A percentile compares a stretch with the other conserved stretches of the same genome.
Conservation (phyloP, 306 rosid species). For the Sophora flavescens region DNA sequence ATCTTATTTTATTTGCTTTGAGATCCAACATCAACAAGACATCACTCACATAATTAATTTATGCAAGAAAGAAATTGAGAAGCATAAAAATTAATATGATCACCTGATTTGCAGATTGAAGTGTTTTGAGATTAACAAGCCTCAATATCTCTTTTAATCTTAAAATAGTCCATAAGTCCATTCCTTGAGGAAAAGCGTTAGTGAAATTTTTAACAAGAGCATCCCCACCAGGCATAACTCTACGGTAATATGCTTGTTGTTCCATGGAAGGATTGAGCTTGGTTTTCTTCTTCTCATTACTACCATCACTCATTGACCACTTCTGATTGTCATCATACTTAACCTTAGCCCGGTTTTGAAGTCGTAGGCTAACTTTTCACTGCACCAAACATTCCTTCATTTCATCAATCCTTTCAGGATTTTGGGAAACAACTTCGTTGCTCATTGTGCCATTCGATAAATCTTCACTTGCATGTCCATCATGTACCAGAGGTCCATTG, state of each 20-base stretch:
- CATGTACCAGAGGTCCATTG: background rate
- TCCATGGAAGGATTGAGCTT: background rate
- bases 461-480: background rate
- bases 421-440: background rate
- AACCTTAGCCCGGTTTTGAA: background rate
- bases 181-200: background rate
- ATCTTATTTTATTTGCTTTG: background rate
- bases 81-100: background rate
- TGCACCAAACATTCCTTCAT: slow-evolving; percentile 1
- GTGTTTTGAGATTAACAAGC: background rate
- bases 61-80: background rate
- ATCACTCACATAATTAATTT: background rate
- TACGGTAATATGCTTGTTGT: no score
- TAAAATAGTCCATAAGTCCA: background rate
- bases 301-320: no score
- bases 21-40: background rate
- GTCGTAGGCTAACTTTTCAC: background rate
- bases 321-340: background rate
- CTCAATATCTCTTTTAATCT: background rate
- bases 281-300: background rate
- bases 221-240: background rate
- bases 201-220: background rate
- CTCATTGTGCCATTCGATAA: background rate
- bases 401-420: background rate
- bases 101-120: background rate